Evolutionary conservation across 805 yeast genomes (phyloP).

Genomic region (Diddensiella transvaalensis): DNA sequence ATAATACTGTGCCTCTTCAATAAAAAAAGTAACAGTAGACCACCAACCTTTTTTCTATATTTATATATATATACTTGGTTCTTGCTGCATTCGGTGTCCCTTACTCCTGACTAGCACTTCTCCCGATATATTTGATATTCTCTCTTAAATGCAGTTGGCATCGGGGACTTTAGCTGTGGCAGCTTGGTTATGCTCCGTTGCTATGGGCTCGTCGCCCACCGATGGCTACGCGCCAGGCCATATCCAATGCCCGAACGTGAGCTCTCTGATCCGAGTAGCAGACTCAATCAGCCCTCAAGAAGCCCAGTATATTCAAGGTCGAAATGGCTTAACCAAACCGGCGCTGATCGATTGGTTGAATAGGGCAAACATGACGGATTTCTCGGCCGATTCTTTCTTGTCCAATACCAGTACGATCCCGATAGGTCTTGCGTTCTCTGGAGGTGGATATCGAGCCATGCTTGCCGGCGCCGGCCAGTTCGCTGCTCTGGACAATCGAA

Average conservation of each 20-base stretch:
- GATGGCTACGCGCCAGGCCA: slow-evolving; percentile 45
- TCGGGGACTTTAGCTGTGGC: neutral
- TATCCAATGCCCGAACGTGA: slow-evolving; percentile 42
- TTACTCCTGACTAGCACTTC: no score
- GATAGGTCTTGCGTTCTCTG: slow-evolving; percentile 56
- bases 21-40: no score
- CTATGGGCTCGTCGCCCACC: slow-evolving; percentile 34
- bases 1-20: no score
- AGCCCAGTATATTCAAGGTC: slow-evolving; percentile 29
- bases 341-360: slow-evolving; percentile 44
- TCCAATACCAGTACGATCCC: slow-evolving; percentile 29
- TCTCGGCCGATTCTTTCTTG: slow-evolving; percentile 39
- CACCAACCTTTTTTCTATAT: no score
- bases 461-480: slow-evolving; percentile 79
- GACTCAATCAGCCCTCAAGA: slow-evolving; percentile 29
- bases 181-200: slow-evolving; percentile 4
- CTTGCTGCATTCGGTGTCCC: no score
- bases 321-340: slow-evolving; percentile 36
- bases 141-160: neutral
- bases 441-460: slow-evolving; percentile 93
- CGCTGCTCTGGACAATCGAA: slow-evolving; percentile 73
- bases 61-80: no score
- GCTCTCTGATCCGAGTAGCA: slow-evolving; percentile 32
- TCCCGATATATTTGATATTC: no score
- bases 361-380: slow-evolving; percentile 45